Evolutionary conservation across 768 basidiomycete genomes (phyloP).

Genomic region (Clitopilus hobsonii): DNA sequence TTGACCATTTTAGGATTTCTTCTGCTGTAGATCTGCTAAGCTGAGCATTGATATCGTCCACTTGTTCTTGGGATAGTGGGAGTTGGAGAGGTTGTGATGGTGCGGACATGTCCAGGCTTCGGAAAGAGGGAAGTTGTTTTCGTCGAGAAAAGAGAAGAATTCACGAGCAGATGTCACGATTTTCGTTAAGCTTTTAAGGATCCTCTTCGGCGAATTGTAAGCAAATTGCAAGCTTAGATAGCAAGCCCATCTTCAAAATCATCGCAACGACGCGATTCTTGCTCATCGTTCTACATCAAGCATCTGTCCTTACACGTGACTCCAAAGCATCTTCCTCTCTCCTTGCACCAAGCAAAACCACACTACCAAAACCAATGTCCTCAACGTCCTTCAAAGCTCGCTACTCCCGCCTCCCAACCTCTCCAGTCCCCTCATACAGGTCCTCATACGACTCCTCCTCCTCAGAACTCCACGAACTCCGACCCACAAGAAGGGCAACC

Average conservation of each 20-base stretch:
- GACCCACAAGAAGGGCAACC: neutral
- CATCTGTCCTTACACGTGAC: conserved; percentile 8
- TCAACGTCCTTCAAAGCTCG: neutral
- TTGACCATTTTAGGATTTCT: conserved; percentile 82
- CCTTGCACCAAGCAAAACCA: no score
- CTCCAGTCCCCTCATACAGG: neutral
- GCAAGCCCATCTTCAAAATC: conserved; percentile 6
- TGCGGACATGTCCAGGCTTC: neutral
- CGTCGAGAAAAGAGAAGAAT: no score
- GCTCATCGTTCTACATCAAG: conserved; percentile 3
- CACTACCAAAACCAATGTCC: no score
- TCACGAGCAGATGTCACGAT: no score
- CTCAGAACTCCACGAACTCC: neutral
- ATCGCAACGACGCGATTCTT: conserved; percentile 4
- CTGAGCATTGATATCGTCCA: conserved; percentile 68
- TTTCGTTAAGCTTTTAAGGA: no score
- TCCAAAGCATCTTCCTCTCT: no score
- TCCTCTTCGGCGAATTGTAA: no score
- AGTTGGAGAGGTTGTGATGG: conserved; percentile 39
- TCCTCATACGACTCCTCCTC: neutral
- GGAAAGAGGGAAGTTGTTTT: no score
- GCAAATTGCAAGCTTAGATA: neutral
- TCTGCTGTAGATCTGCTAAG: conserved; percentile 72
- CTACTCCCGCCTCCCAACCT: neutral
- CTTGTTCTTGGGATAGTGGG: conserved; percentile 54